These are phyloP conservation scores for Hypoxylon subgilvum DNA, from an alignment of 495 filamentous ascomycete genomes.

Conservation along the genomic window DNA sequence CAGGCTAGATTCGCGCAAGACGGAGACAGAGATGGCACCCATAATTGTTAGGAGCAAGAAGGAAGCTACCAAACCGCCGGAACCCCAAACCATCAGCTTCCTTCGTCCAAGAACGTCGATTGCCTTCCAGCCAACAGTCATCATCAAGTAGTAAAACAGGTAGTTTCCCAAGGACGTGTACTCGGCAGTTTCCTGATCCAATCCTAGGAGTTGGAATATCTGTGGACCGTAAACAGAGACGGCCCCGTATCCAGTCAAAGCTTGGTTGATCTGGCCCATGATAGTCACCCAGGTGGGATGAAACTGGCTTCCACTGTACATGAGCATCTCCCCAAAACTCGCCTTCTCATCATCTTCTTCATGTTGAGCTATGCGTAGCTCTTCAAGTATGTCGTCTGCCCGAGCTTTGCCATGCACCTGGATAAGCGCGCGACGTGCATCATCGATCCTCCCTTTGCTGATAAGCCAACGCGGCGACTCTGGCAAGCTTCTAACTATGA, in stretches of 20 bases:
- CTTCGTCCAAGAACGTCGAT: constrained; percentile 61
- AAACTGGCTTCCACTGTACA: constrained; percentile 49
- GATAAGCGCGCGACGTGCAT: constrained; percentile 51
- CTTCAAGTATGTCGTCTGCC: constrained; percentile 51
- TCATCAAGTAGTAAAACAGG: constrained; percentile 60
- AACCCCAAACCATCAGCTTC: constrained; percentile 57
- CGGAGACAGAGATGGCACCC: constrained; percentile 38
- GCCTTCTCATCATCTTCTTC: constrained; percentile 51
- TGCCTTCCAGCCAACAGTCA: constrained; percentile 59
- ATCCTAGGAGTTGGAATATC: constrained; percentile 63
- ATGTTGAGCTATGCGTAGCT: constrained; percentile 52
- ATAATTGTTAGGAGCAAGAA: constrained; percentile 56
- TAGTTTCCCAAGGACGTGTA: constrained; percentile 62
- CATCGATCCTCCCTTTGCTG: constrained; percentile 49
- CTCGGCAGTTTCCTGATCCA: constrained; percentile 52
- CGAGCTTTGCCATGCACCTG: constrained; percentile 54
- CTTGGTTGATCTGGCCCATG: constrained; percentile 66
- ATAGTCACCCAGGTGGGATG: constrained; percentile 61
- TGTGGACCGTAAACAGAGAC: constrained; percentile 65
- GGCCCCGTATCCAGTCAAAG: constrained; percentile 60
- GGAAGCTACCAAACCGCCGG: constrained; percentile 49
- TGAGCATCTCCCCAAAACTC: constrained; percentile 58
- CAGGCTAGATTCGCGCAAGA: constrained; percentile 44
- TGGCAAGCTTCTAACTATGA: constrained; percentile 55
- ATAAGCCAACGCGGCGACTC: constrained; percentile 62